phyloP scores from a whole-genome alignment of 495 filamentous ascomycete genomes.

The Cercophora sp. region DNA sequence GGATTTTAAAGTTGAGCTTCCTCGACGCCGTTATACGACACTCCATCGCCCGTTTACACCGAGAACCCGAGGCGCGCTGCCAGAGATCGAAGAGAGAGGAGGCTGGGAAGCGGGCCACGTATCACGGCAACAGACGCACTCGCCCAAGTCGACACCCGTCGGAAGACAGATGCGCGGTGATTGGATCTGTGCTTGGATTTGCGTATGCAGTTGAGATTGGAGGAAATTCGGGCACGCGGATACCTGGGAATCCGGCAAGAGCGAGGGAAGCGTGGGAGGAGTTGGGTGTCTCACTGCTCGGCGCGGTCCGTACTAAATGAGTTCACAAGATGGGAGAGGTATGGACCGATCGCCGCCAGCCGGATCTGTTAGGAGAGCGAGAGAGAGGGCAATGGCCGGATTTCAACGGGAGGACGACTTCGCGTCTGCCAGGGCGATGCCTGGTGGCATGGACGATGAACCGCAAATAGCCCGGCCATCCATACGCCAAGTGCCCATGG shows the following conservation, averaged over 20 bases:
- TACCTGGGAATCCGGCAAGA: constrained; percentile 14
- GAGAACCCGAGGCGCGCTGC: too few relatives aligned
- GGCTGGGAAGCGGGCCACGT: too few relatives aligned
- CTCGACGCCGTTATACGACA: constrained; percentile 16
- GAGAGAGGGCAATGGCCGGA: constrained; percentile 37
- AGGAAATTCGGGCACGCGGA: constrained; percentile 23
- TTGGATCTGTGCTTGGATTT: constrained; percentile 3
- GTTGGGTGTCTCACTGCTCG: constrained; percentile 24
- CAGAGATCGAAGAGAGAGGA: too few relatives aligned
- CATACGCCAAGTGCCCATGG: constrained; percentile 32
- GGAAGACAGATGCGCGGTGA: constrained; percentile 18
- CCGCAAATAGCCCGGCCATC: constrained; percentile 47
- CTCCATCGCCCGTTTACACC: too few relatives aligned
- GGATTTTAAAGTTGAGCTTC: constrained; percentile 21
- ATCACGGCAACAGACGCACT: too few relatives aligned
- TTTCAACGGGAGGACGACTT: constrained; percentile 20
- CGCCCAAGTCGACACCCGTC: too few relatives aligned
- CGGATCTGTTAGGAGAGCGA: constrained; percentile 46
- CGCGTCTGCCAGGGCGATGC: constrained; percentile 19
- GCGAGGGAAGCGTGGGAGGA: constrained; percentile 10
- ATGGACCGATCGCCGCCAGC: constrained; percentile 36
- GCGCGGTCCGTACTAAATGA: constrained; percentile 41
- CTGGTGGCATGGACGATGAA: constrained; percentile 35
- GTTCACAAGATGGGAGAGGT: constrained; percentile 45
- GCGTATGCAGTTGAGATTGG: constrained; percentile 29